Evolutionary conservation across 768 basidiomycete species (phyloP), one percentile per base, ranked within the genome.

Genomic region (Termitomyces sp.): DNA sequence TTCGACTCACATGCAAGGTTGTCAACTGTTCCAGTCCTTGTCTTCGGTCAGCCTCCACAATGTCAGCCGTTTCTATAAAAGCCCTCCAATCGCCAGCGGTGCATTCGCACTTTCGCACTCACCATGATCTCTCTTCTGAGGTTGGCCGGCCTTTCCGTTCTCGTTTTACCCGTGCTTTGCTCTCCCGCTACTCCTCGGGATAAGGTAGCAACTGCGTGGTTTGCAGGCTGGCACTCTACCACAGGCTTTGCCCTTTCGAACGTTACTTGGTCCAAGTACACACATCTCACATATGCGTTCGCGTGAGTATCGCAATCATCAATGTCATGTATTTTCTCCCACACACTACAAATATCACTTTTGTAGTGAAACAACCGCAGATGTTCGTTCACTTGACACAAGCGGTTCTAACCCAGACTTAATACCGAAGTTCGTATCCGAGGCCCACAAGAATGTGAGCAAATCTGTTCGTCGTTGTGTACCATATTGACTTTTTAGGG

Each of bases 181-280:
- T 60, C 59, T 13, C 57, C 61, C 32, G 54, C 47, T 40, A n/a
- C 56, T 42, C 36, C 54, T 12, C 32, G 39, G 8, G 56, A 32
- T 20, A 59, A 66, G 49, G 74, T 87, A 16, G 76, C 85, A 2
- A 71, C 79, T 18, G 76, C 82, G 9, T 91, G 86, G 86, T 89
- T 82, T 63, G 83, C 88, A 30, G 83, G 85, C 45, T 92, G 84
- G 84, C 84, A 87, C 66, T 69, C 80, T 26, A 70, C 68, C 6
- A 62, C 70, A 33, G 73, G 71, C 0, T 86, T 84, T 63, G 73
- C 81, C 0, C 74, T 86, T 27, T 71, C 76, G 26, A 74, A 80
- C 42, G 76, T 92, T 63, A 76, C 75, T 57, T 92, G 89, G 89
- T 66, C 68, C 4, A 81, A 80, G 71, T 91, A 90, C 71, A 89